Conservation (phyloP, 352 stramenopile genomes). For the Phytophthora palmivora region DNA sequence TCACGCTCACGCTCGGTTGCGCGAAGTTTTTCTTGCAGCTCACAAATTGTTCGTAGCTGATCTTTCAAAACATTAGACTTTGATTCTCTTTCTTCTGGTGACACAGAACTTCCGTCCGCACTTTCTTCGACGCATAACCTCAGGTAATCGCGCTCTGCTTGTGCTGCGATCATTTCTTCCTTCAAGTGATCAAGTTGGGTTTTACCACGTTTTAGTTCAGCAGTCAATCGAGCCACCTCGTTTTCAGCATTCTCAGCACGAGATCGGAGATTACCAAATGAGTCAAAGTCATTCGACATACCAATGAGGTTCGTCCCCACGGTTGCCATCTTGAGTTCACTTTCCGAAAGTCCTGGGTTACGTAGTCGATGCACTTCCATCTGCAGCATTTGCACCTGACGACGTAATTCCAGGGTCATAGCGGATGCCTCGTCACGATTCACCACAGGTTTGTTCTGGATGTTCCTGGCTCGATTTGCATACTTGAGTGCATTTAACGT, state of each 20-base stretch:
- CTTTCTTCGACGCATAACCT: conserved; percentile 74
- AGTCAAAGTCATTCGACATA: conserved; percentile 77
- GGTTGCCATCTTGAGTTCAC: conserved; percentile 71
- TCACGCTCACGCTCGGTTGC: conserved; percentile 70
- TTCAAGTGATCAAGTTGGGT: conserved; percentile 83
- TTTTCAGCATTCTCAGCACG: conserved; percentile 82
- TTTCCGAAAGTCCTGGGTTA: conserved; percentile 83
- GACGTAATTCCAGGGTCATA: conserved; percentile 75
- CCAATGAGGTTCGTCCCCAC: conserved; percentile 71
- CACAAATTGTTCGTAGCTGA: conserved; percentile 80
- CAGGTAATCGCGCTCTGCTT: conserved; percentile 84
- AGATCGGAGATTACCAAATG: conserved; percentile 72
- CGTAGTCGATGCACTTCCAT: conserved; percentile 84
- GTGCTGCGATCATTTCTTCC: conserved; percentile 87
- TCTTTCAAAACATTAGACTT: conserved; percentile 79
- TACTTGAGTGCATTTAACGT: conserved; percentile 94
- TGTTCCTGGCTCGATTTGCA: conserved; percentile 91
- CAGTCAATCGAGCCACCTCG: conserved; percentile 77
- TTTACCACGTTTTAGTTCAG: conserved; percentile 81
- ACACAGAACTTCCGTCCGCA: conserved; percentile 18
- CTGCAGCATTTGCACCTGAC: conserved; percentile 83
- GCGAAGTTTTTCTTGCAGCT: conserved; percentile 84
- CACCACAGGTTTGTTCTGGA: conserved; percentile 90
- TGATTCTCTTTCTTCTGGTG: conserved; percentile 53
- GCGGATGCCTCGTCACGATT: conserved; percentile 85